A percentile compares a stretch with the other conserved stretches of the same genome.
Evolutionary conservation across 139 green algal species (phyloP).

Genomic region (Chlorella sorokiniana): DNA sequence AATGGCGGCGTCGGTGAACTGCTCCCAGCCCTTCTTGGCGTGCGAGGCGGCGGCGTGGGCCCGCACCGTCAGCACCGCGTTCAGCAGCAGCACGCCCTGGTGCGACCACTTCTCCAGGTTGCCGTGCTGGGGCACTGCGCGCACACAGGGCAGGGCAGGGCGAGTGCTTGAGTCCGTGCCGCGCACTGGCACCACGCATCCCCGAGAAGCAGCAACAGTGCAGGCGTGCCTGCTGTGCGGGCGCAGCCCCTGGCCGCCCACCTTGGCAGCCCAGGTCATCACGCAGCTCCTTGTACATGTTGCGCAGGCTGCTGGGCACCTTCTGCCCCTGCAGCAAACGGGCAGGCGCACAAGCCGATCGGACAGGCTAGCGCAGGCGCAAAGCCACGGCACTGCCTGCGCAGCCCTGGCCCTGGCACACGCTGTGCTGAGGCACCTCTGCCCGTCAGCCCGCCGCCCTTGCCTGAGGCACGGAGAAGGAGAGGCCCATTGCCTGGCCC

Average conservation of each 20-base stretch:
- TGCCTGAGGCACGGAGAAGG: slow-evolving; percentile 90
- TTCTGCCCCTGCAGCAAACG: background rate
- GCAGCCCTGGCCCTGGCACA: too few species aligned
- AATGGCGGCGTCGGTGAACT: slow-evolving; percentile 89
- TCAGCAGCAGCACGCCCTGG: slow-evolving; percentile 94
- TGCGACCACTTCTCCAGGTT: slow-evolving; percentile 68
- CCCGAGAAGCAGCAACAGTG: background rate
- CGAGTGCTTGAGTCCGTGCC: background rate
- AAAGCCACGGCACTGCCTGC: too few species aligned
- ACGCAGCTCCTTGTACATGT: slow-evolving; percentile 90
- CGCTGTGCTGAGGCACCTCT: too few species aligned
- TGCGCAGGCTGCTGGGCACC: slow-evolving; percentile 73
- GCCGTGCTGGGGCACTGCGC: slow-evolving; percentile 62
- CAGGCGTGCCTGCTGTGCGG: background rate
- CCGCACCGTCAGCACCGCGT: slow-evolving; percentile 91
- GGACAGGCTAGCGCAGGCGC: background rate
- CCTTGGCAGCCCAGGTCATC: slow-evolving; percentile 63
- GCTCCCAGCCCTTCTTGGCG: slow-evolving; percentile 90
- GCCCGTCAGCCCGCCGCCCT: background rate
- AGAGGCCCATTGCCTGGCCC: slow-evolving; percentile 93
- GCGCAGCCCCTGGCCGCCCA: background rate
- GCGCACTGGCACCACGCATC: background rate
- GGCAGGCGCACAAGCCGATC: background rate
- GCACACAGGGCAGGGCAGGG: background rate
- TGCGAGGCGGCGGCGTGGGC: slow-evolving; percentile 85